Conservation (phyloP, 805 yeast genomes). For the Monosporozyma aquatica region DNA sequence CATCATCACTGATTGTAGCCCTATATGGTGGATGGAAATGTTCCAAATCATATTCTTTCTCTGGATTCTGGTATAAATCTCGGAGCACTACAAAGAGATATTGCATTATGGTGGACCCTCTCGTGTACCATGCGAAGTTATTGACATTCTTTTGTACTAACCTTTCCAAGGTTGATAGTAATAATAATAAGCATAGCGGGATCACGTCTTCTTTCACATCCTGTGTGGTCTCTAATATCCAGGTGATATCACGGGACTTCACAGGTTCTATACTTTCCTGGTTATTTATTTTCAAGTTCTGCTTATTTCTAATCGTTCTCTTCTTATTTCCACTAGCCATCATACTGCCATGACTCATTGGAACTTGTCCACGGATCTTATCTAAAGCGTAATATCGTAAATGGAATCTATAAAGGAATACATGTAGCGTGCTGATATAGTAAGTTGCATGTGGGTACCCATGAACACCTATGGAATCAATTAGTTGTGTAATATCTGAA, state of each 20-base stretch:
- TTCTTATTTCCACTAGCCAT: neutral
- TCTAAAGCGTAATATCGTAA: slow-evolving; percentile 18
- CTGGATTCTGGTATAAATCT: slow-evolving; percentile 18
- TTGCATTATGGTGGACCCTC: slow-evolving; percentile 28
- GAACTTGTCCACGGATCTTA: slow-evolving; percentile 7
- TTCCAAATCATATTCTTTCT: slow-evolving; percentile 8
- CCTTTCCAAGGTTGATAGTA: slow-evolving; percentile 21
- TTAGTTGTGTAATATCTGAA: slow-evolving; percentile 9
- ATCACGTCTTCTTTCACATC: slow-evolving; percentile 14
- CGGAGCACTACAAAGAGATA: slow-evolving; percentile 22
- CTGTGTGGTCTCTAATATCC: slow-evolving; percentile 12
- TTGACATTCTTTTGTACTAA: slow-evolving; percentile 14
- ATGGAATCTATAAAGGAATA: slow-evolving; percentile 22
- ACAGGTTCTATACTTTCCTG: neutral
- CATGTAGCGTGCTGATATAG: slow-evolving; percentile 18
- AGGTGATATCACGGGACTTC: slow-evolving; percentile 10
- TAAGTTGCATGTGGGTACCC: slow-evolving; percentile 10
- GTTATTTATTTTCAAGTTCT: slow-evolving; percentile 2
- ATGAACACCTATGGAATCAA: slow-evolving; percentile 5
- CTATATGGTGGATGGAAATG: neutral
- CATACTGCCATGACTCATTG: too few species aligned
- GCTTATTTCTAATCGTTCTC: neutral
- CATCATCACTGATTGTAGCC: slow-evolving; percentile 11
- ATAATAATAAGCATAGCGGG: slow-evolving; percentile 16
- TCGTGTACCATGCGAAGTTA: slow-evolving; percentile 21